phyloP scores from a whole-genome alignment of 1,284 basidiomycete genomes.

The Ceratobasidium theobromae region DNA sequence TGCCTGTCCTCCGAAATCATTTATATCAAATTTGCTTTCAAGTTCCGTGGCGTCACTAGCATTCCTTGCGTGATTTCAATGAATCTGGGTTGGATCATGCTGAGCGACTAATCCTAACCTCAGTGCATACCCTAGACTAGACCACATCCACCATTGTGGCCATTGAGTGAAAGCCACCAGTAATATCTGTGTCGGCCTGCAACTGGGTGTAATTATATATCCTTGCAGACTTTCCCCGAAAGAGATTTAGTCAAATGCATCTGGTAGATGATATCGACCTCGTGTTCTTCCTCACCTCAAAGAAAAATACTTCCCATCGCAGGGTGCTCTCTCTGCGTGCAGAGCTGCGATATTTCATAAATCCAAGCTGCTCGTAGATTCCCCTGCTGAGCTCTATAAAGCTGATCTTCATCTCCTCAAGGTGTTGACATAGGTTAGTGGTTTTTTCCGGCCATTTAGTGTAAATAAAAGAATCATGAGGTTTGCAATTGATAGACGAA shows the following conservation, averaged over 20 bases:
- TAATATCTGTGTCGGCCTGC: slow-evolving; percentile 47
- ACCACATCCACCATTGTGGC: slow-evolving; percentile 49
- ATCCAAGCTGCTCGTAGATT: slow-evolving; percentile 46
- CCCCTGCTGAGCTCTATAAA: slow-evolving; percentile 55
- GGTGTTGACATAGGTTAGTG: slow-evolving; percentile 46
- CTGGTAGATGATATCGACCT: no score
- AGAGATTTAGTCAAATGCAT: no score
- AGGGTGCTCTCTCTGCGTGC: slow-evolving; percentile 43
- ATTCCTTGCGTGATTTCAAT: slow-evolving; percentile 46
- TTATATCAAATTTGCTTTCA: neutral
- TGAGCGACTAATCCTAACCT: slow-evolving; percentile 52
- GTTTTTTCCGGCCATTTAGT: slow-evolving; percentile 46
- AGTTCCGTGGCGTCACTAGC: slow-evolving; percentile 39
- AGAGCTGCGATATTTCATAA: slow-evolving; percentile 39
- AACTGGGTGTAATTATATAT: slow-evolving; percentile 45
- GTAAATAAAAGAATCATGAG: neutral
- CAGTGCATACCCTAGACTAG: slow-evolving; percentile 40
- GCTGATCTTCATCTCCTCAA: slow-evolving; percentile 51
- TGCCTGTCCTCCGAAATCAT: neutral
- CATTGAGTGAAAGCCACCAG: slow-evolving; percentile 51
- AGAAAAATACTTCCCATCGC: slow-evolving; percentile 48
- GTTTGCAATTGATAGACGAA: no score
- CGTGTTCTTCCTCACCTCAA: slow-evolving; percentile 41
- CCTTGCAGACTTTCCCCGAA: slow-evolving; percentile 46
- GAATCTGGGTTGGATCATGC: slow-evolving; percentile 49